These are phyloP conservation scores for Exserohilum rostratum DNA, from an alignment of 2,329 filamentous ascomycete genomes.

Conservation along the genomic window DNA sequence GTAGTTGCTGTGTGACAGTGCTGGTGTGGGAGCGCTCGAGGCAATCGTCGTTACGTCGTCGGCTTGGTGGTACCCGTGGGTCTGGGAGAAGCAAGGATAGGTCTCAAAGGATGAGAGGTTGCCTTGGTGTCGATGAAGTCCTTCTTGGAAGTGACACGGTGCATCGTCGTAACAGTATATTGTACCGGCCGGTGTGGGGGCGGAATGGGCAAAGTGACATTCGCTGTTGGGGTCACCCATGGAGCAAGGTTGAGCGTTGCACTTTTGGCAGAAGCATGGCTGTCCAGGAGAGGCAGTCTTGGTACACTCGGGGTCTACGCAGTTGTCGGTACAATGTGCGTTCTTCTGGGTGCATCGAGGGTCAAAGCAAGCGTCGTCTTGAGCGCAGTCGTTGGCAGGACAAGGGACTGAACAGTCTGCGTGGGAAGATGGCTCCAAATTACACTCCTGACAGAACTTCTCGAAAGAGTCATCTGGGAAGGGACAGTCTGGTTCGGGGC, in stretches of 20 bases:
- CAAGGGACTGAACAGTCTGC: constrained; percentile 30
- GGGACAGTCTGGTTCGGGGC: constrained; percentile 34
- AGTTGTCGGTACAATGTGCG: constrained; percentile 38
- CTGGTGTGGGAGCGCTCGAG: constrained; percentile 37
- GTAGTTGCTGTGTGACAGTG: constrained; percentile 41
- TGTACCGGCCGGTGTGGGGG: constrained; percentile 37
- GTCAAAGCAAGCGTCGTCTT: constrained; percentile 45
- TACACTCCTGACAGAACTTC: constrained; percentile 46
- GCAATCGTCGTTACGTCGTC: constrained; percentile 29
- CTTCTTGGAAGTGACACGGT: constrained; percentile 43
- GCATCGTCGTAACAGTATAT: constrained; percentile 44
- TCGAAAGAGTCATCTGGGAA: constrained; percentile 45
- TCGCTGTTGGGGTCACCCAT: constrained; percentile 38
- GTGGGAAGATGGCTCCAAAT: constrained; percentile 35
- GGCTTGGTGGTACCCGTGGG: constrained; percentile 24
- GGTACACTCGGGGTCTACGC: constrained; percentile 44
- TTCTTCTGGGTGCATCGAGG: constrained; percentile 41
- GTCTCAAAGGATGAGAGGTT: constrained; percentile 34
- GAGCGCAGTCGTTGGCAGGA: constrained; percentile 37
- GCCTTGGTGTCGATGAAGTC: constrained; percentile 29
- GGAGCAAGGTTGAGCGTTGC: constrained; percentile 39
- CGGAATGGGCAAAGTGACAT: constrained; percentile 43
- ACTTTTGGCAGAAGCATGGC: constrained; percentile 46
- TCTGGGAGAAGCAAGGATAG: constrained; percentile 40
- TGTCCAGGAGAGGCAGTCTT: constrained; percentile 38